phyloP scores from a whole-genome alignment of 2,329 filamentous ascomycete species.

The Ophiostoma tasmaniense region DNA sequence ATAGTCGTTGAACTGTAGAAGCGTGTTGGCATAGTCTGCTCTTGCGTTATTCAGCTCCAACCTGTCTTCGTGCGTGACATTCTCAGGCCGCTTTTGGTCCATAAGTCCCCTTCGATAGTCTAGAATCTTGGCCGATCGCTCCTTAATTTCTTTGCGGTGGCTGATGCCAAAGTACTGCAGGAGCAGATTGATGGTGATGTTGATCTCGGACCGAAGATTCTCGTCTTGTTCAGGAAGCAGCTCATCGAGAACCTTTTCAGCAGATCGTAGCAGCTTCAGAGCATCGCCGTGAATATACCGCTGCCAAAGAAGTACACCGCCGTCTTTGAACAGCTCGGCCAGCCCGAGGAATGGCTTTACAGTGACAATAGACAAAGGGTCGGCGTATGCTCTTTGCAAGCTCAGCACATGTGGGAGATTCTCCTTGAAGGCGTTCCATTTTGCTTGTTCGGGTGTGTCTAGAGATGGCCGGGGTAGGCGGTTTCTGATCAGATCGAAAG shows the following conservation, averaged over 20 bases:
- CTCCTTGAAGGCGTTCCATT: conserved; percentile 4
- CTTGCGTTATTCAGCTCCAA: conserved; percentile 16
- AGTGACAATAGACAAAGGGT: conserved; percentile 18
- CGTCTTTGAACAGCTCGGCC: conserved; percentile 20
- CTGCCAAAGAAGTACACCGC: conserved; percentile 19
- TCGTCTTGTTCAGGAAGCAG: conserved; percentile 3
- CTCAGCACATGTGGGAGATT: conserved; percentile 20
- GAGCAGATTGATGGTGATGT: conserved; percentile 18
- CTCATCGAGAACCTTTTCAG: conserved; percentile 17
- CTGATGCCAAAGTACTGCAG: conserved; percentile 21
- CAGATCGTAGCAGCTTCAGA: conserved; percentile 17
- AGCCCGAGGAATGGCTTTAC: conserved; percentile 17
- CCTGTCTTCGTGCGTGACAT: conserved; percentile 5
- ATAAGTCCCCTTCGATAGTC: not conserved
- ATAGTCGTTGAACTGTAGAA: conserved; percentile 20
- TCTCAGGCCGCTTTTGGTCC: not conserved
- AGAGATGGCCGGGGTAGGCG: conserved; percentile 18
- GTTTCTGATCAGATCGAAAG: conserved; percentile 17
- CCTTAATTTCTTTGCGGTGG: conserved; percentile 19
- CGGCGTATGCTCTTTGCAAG: conserved; percentile 18
- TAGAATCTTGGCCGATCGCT: conserved; percentile 15
- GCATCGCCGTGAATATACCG: conserved; percentile 18
- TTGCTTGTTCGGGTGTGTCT: conserved; percentile 17
- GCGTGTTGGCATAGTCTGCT: conserved; percentile 21
- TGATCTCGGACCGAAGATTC: conserved; percentile 15